These are phyloP conservation scores for Immersiella caudata DNA, from an alignment of 495 filamentous ascomycete genomes.

Conservation along the genomic window DNA sequence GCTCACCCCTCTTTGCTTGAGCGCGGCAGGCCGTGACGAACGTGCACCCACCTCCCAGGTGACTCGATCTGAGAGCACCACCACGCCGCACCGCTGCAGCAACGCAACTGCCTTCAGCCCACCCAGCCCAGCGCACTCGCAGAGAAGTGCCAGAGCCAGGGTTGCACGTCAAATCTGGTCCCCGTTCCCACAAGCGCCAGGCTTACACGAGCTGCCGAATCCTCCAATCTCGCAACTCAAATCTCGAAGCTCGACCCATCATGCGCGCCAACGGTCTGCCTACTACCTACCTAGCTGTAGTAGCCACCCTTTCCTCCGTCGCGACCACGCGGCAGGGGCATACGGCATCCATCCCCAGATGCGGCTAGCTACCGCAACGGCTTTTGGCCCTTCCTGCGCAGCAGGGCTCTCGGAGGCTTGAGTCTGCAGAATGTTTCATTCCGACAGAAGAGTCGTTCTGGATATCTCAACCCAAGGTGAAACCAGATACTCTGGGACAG, in stretches of 20 bases:
- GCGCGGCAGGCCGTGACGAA: conserved; percentile 3
- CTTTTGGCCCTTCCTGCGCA: not conserved
- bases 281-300: not conserved
- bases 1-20: not conserved
- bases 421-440: conserved; percentile 28
- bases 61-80: not conserved
- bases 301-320: conserved; percentile 24
- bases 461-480: conserved; percentile 23
- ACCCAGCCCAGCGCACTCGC: not conserved
- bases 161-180: conserved; percentile 15
- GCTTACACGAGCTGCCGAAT: conserved; percentile 12
- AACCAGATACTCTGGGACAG: conserved; percentile 20
- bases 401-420: conserved; percentile 19
- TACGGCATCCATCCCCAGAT: not conserved
- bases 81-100: conserved; percentile 13
- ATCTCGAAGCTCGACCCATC: conserved; percentile 12
- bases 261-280: conserved; percentile 9
- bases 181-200: conserved; percentile 15
- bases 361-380: conserved; percentile 4
- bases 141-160: not conserved
- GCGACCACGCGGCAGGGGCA: conserved; percentile 26
- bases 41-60: conserved; percentile 6
- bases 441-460: not conserved
- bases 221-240: conserved; percentile 10
- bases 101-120: conserved; percentile 17